Conservation (phyloP, 1,139 yeast genomes). For the Lodderomyces theae region DNA sequence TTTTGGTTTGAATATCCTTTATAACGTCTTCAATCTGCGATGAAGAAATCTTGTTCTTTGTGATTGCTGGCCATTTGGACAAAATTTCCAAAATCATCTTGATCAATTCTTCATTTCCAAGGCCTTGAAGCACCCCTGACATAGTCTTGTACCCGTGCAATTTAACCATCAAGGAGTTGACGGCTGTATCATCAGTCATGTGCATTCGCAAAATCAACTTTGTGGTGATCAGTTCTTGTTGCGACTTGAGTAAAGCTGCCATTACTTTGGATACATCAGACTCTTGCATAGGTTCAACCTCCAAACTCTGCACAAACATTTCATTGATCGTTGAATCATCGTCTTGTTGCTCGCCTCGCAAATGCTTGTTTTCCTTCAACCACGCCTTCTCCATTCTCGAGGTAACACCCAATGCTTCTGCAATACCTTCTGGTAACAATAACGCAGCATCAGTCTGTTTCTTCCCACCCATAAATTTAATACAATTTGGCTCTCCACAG, state of each 20-base stretch:
- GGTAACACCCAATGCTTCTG: conserved; percentile 83
- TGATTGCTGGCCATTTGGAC: conserved; percentile 73
- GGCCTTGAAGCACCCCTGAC: conserved; percentile 52
- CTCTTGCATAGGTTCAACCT: conserved; percentile 51
- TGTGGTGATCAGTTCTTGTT: conserved; percentile 62
- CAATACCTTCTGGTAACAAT: conserved; percentile 74
- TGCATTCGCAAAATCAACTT: conserved; percentile 69
- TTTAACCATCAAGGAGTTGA: conserved; percentile 61
- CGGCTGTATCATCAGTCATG: conserved; percentile 50
- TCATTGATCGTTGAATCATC: conserved; percentile 62
- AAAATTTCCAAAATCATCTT: conserved; percentile 55
- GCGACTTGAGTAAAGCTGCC: conserved; percentile 76
- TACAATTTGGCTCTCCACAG: conserved; percentile 90
- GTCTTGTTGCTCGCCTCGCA: conserved; percentile 45
- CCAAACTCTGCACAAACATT: conserved; percentile 60
- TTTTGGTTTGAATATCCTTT: conserved; percentile 34
- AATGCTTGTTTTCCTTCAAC: conserved; percentile 57
- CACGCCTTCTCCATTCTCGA: conserved; percentile 59
- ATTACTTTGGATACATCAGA: conserved; percentile 73
- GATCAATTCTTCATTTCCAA: conserved; percentile 36
- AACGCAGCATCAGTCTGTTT: conserved; percentile 91
- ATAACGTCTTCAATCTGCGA: conserved; percentile 73
- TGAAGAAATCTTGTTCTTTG: conserved; percentile 77
- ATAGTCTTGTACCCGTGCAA: conserved; percentile 88
- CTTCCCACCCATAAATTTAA: conserved; percentile 93